These are phyloP conservation scores for Porodaedalea pini DNA, from an alignment of 1,284 basidiomycete species.

Conservation along the genomic window DNA sequence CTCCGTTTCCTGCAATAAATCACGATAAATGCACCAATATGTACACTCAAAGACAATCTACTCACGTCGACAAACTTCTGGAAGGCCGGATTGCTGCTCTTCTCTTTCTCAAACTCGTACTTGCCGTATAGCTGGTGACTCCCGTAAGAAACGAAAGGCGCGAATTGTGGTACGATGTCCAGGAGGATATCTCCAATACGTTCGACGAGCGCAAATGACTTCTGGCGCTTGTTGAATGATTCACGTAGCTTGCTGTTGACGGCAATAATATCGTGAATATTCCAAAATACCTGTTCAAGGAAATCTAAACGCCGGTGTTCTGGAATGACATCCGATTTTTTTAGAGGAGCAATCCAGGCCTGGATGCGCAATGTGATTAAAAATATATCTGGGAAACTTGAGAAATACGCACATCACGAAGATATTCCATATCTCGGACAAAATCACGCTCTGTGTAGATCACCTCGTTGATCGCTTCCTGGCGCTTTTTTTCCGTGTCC, in stretches of 20 bases:
- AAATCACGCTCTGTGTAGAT: slow-evolving; percentile 99
- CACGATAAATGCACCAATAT: slow-evolving; percentile 13
- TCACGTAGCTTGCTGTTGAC: slow-evolving; percentile 91
- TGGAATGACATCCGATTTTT: slow-evolving; percentile 75
- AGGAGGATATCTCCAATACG: slow-evolving; percentile 89
- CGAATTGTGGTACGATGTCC: slow-evolving; percentile 86
- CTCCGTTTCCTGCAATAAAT: slow-evolving; percentile 68
- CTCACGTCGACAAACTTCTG: slow-evolving; percentile 92
- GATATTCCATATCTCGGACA: slow-evolving; percentile 96
- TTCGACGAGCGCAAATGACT: slow-evolving; percentile 90
- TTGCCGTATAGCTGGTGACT: slow-evolving; percentile 98
- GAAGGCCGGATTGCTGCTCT: slow-evolving; percentile 90
- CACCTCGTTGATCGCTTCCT: slow-evolving; percentile 99
- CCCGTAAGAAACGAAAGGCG: slow-evolving; percentile 92
- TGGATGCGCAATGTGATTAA: slow-evolving; percentile 31
- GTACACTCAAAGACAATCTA: slow-evolving; percentile 10
- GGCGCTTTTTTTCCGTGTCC: slow-evolving; percentile 91
- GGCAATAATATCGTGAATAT: slow-evolving; percentile 89
- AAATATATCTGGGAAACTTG: slow-evolving; percentile 8
- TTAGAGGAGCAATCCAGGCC: slow-evolving; percentile 90
- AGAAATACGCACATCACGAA: slow-evolving; percentile 75
- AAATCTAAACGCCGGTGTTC: slow-evolving; percentile 80
- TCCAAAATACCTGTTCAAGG: slow-evolving; percentile 96
- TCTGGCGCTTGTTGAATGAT: slow-evolving; percentile 93
- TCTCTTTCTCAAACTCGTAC: slow-evolving; percentile 99